Evolutionary conservation across 202 grass and related monocot genomes (phyloP).

Genomic region (Setaria viridis): DNA sequence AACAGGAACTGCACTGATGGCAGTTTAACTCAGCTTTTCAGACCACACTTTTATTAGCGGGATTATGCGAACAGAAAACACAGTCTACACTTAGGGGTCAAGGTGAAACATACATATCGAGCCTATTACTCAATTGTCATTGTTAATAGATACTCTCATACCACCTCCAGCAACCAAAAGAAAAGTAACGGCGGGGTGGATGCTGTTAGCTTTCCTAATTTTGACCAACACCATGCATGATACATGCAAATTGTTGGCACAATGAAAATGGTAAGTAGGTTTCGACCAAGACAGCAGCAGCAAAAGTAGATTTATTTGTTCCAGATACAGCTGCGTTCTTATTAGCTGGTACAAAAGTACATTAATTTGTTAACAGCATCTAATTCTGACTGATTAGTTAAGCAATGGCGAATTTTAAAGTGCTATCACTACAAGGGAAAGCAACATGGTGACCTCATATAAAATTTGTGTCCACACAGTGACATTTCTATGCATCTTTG

Average conservation of each 20-base stretch:
- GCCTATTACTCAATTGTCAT: not conserved
- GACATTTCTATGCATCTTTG: too few relatives aligned
- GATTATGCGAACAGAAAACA: conserved; percentile 4
- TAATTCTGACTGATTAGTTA: too few relatives aligned
- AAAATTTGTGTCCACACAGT: too few relatives aligned
- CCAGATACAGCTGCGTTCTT: too few relatives aligned
- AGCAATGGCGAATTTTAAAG: too few relatives aligned
- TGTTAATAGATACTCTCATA: conserved; percentile 22
- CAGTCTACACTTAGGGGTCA: conserved; percentile 21
- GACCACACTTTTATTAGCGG: conserved; percentile 24
- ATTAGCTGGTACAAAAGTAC: too few relatives aligned
- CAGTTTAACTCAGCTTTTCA: conserved; percentile 20
- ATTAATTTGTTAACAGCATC: too few relatives aligned
- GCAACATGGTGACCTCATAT: too few relatives aligned
- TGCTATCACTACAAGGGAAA: too few relatives aligned
- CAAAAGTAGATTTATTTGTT: too few relatives aligned
- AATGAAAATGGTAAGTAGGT: conserved; percentile 10
- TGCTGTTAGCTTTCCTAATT: not conserved
- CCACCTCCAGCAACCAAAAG: not conserved
- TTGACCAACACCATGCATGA: not conserved
- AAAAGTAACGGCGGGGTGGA: not conserved
- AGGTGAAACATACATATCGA: conserved; percentile 21
- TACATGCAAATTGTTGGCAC: conserved; percentile 10
- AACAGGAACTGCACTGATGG: conserved; percentile 12
- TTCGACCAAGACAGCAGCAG: not conserved